A percentile compares a stretch with the other conserved stretches of the same genome.
Evolutionary conservation across 2,329 filamentous ascomycete species (phyloP).

Genomic region (Elsinoe necatrix): DNA sequence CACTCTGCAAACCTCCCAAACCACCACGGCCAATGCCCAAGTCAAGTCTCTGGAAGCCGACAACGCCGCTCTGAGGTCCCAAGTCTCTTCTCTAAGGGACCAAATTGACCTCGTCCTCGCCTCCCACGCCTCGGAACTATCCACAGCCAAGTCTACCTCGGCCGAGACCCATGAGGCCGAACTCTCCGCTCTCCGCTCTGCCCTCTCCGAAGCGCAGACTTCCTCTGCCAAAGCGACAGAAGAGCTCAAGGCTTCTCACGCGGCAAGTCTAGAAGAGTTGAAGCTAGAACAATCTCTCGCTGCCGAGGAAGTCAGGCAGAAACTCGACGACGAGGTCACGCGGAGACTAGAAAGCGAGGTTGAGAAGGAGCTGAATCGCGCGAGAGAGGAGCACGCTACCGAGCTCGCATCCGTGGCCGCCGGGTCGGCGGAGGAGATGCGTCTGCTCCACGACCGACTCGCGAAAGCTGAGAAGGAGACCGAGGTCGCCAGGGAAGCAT

Average conservation of each 20-base stretch:
- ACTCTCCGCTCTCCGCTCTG: neutral
- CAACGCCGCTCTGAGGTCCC: conserved; percentile 12
- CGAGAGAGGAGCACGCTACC: neutral
- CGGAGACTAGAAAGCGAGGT: neutral
- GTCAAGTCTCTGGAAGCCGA: conserved; percentile 10
- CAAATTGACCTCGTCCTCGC: conserved; percentile 14
- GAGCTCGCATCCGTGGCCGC: conserved; percentile 6
- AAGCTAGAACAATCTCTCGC: neutral
- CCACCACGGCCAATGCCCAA: neutral
- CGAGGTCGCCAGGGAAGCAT: neutral
- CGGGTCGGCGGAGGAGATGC: neutral
- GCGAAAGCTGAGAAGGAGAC: neutral
- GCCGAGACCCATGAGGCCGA: neutral
- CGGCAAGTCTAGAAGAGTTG: neutral
- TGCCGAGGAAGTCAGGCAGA: neutral
- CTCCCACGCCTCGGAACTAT: conserved; percentile 1
- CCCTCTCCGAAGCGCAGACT: neutral
- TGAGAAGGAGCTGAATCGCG: neutral
- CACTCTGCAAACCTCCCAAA: neutral
- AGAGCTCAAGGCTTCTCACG: neutral
- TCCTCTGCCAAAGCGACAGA: neutral
- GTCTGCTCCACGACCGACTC: neutral
- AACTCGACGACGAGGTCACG: neutral
- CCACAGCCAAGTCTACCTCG: neutral
- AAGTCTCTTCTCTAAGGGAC: conserved; percentile 8